Conservation (phyloP, 768 basidiomycete genomes). For the Leccinum broughii region DNA sequence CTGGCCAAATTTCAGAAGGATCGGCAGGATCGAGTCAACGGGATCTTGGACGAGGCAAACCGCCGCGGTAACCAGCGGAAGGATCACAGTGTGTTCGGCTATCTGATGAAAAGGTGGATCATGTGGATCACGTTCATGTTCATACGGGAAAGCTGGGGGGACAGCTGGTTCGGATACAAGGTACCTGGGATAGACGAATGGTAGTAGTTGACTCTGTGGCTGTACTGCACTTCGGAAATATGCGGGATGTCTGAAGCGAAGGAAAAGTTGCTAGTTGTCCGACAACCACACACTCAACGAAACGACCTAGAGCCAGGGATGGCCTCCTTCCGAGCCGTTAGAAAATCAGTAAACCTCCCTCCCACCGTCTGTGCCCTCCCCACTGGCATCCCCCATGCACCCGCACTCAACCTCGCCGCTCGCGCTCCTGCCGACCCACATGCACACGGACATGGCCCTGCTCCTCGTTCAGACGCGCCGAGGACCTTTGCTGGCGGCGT, state of each 20-base stretch:
- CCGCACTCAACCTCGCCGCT: constrained; percentile 71
- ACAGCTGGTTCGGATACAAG: constrained; percentile 32
- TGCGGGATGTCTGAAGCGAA: constrained; percentile 18
- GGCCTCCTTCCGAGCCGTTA: constrained; percentile 71
- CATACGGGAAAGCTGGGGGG: constrained; percentile 28
- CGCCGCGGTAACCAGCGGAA: constrained; percentile 27
- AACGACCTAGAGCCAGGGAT: constrained; percentile 34
- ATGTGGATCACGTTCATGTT: constrained; percentile 27
- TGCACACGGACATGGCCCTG: constrained; percentile 55
- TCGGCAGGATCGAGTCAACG: constrained; percentile 27
- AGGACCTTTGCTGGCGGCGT: constrained; percentile 63
- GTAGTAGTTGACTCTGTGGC: constrained; percentile 17
- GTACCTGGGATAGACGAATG: constrained; percentile 31
- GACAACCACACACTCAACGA: not conserved
- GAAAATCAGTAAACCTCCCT: constrained; percentile 79
- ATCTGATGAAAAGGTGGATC: constrained; percentile 27
- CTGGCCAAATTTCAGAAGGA: constrained; percentile 26
- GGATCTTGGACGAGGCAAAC: constrained; percentile 30
- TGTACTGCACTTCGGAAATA: constrained; percentile 44
- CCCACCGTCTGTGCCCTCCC: constrained; percentile 81
- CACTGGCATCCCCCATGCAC: constrained; percentile 76
- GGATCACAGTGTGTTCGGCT: constrained; percentile 17
- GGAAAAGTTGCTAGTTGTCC: not conserved
- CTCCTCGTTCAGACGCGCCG: constrained; percentile 60
- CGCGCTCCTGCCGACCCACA: constrained; percentile 62